A percentile compares a stretch with the other conserved stretches of the same genome.
Conservation (phyloP, 495 filamentous ascomycete species). For the Xylaria telfairii region DNA sequence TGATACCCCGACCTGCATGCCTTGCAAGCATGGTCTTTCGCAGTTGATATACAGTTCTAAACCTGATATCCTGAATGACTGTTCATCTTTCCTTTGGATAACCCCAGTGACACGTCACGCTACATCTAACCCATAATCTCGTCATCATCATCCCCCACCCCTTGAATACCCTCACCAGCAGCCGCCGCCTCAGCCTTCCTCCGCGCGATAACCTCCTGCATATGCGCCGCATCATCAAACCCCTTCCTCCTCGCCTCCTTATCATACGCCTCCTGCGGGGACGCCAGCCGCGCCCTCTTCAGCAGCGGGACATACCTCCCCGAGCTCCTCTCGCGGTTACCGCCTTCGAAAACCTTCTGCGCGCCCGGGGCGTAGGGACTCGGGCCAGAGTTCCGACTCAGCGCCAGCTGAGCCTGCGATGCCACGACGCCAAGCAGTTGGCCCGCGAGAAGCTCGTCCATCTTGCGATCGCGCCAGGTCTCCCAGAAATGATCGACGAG, state of each 20-base stretch:
- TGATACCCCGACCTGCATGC: slow-evolving; percentile 32
- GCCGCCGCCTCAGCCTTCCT: slow-evolving; percentile 31
- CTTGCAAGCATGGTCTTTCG: background rate
- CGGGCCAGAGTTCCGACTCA: slow-evolving; percentile 24
- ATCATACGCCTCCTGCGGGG: slow-evolving; percentile 75
- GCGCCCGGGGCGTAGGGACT: slow-evolving; percentile 29
- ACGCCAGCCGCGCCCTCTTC: slow-evolving; percentile 66
- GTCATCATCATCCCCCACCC: slow-evolving; percentile 4
- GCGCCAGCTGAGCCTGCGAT: slow-evolving; percentile 51
- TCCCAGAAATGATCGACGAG: slow-evolving; percentile 79
- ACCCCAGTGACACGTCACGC: background rate
- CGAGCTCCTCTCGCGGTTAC: slow-evolving; percentile 59
- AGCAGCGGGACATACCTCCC: slow-evolving; percentile 77
- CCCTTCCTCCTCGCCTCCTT: slow-evolving; percentile 77
- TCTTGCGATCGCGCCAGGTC: slow-evolving; percentile 80
- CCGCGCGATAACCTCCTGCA: slow-evolving; percentile 42
- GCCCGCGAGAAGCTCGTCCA: slow-evolving; percentile 82
- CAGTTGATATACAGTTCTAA: background rate
- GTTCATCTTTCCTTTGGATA: too few species aligned
- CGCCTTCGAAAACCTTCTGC: slow-evolving; percentile 74
- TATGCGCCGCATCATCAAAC: slow-evolving; percentile 51
- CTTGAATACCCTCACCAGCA: slow-evolving; percentile 19
- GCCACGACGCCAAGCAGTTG: slow-evolving; percentile 69
- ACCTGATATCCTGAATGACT: background rate
- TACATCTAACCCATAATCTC: slow-evolving; percentile 12